Base-by-base conservation (phyloP, 441 rosid species). In the Populus trichocarpa region DNA sequence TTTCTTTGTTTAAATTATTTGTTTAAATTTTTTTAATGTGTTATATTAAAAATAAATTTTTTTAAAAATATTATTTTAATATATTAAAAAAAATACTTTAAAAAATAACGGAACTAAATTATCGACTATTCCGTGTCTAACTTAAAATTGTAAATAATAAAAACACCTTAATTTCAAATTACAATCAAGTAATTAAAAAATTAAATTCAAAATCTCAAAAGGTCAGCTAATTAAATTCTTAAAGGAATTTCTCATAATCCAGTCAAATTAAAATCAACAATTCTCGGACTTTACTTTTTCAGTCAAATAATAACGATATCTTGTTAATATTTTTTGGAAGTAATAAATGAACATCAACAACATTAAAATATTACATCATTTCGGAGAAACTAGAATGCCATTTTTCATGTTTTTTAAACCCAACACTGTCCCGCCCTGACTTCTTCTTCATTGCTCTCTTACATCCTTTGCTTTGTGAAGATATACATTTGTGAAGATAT, bases 391-490 rank as follows among this genome's bases (percentile, higher is more conserved):
- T 64, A 64, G 23, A 22, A 11, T 65, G 69, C 30, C 30, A 25
- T 65, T 64, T 50, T 61, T 63, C 74, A 22, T 69, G 68, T 12
- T 16, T 25, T 26, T 14, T 85, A 86, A 89, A 81, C 71, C 77
- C 30, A 40, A 35, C 57, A 57, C 67, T 71, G 79, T 85, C 90
- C 93, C 95, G 93, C 93, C 84, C 91, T 30, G 30, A 67, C 78
- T 11, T 74, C 33, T 77, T 53, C 63, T 67, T 80, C 67, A 63
- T 74, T 81, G 65, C 88, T 80, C 69, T 64, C 87, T 70, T 38
- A 6, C 53, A 18, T 28, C 33, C 35, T 38, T 38, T 71, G 46
- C 75, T 76, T 67, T 81, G 16, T 66, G 50, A 72, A 79, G 85
- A 80, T 86, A 11, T 84, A 72, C 25, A 25, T 76, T 67, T 81